These are phyloP conservation scores for Peniophora sp. DNA, from an alignment of 1,284 basidiomycete genomes.

Conservation along the genomic window DNA sequence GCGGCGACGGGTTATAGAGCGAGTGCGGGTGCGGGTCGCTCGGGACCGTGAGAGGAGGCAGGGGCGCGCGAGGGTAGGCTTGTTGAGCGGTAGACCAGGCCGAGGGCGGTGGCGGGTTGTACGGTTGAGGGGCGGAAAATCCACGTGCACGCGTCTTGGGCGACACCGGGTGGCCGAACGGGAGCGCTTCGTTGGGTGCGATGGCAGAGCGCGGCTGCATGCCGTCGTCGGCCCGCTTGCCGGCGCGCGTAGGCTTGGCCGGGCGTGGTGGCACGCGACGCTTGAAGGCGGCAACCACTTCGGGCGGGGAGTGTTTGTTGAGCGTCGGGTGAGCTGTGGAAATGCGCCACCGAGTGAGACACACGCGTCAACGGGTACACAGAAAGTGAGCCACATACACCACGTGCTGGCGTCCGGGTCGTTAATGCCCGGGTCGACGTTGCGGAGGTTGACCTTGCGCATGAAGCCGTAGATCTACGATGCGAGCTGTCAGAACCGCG, in stretches of 20 bases:
- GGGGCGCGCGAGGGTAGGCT: constrained; percentile 53
- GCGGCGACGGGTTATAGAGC: constrained; percentile 55
- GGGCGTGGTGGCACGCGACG: constrained; percentile 86
- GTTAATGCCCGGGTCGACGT: constrained; percentile 85
- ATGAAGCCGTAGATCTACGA: constrained; percentile 88
- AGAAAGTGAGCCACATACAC: constrained; percentile 52
- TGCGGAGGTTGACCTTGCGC: constrained; percentile 88
- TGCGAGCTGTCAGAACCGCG: constrained; percentile 10
- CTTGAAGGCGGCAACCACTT: constrained; percentile 86
- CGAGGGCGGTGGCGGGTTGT: constrained; percentile 40
- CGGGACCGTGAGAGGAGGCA: constrained; percentile 77
- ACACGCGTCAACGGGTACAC: neutral
- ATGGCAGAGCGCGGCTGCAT: constrained; percentile 55
- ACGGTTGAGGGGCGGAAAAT: constrained; percentile 74
- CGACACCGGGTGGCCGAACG: constrained; percentile 23
- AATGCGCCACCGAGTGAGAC: constrained; percentile 6
- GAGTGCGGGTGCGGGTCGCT: constrained; percentile 54
- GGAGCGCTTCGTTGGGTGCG: constrained; percentile 47
- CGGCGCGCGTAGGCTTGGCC: constrained; percentile 71
- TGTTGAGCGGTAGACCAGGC: constrained; percentile 45
- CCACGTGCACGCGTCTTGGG: constrained; percentile 54
- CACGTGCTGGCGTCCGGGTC: constrained; percentile 91
- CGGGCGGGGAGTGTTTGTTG: constrained; percentile 78
- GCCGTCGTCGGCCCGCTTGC: constrained; percentile 51
- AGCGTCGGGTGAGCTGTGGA: constrained; percentile 75